Evolutionary conservation across 2,329 filamentous ascomycete genomes (phyloP).

Genomic region (Orbilia brochopaga): DNA sequence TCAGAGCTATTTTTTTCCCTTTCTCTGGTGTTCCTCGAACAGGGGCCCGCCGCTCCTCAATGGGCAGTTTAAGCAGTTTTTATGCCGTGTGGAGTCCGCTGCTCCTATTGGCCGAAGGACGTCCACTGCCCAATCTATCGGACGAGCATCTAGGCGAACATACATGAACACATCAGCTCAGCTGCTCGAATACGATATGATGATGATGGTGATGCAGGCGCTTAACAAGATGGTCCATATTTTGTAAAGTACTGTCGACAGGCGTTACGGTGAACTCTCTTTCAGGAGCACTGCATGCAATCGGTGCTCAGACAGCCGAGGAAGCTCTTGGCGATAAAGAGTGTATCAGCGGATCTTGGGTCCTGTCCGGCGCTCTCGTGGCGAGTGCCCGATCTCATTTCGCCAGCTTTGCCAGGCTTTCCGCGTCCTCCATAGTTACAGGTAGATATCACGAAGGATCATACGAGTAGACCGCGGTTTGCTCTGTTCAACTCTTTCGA

Average conservation of each 20-base stretch:
- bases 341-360: slow-evolving; percentile 21
- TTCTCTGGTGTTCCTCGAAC: slow-evolving; percentile 17
- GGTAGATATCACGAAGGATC: slow-evolving; percentile 22
- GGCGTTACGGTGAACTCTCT: background rate
- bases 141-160: background rate
- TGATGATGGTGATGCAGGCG: too few species aligned
- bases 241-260: background rate
- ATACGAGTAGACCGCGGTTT: slow-evolving; percentile 8
- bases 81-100: slow-evolving; percentile 36
- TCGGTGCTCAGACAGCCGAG: background rate
- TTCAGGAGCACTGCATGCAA: background rate
- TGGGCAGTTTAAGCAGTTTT: slow-evolving; percentile 21
- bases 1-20: background rate
- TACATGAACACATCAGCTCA: background rate
- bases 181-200: slow-evolving; percentile 9
- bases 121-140: background rate
- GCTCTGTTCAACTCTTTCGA: background rate
- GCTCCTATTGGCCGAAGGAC: slow-evolving; percentile 28
- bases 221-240: slow-evolving; percentile 36
- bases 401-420: too few species aligned
- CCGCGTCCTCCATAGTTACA: too few species aligned
- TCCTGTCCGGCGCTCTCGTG: slow-evolving; percentile 29
- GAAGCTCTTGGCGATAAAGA: background rate
- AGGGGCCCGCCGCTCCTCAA: slow-evolving; percentile 36
- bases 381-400: slow-evolving; percentile 42